Conservation (phyloP, 805 yeast genomes). For the Limtongia smithiae region DNA sequence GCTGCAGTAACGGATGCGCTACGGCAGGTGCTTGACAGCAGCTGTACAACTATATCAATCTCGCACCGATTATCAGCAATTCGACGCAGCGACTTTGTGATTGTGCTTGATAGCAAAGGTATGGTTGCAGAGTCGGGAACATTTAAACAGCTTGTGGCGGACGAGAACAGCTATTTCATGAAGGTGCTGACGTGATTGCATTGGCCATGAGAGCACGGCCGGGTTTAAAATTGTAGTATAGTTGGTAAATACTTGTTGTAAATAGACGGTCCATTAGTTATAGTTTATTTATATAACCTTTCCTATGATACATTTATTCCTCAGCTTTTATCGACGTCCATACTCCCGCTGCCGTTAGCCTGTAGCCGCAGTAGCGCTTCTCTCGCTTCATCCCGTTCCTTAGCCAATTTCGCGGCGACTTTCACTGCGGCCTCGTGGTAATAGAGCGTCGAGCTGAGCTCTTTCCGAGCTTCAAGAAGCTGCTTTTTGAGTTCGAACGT, state of each 20-base stretch:
- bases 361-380: slow-evolving; percentile 43
- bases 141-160: slow-evolving; percentile 42
- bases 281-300: too few relatives aligned
- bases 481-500: slow-evolving; percentile 74
- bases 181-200: slow-evolving; percentile 14
- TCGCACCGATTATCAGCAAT: slow-evolving; percentile 70
- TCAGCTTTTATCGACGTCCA: too few relatives aligned
- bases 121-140: slow-evolving; percentile 51
- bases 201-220: too few relatives aligned
- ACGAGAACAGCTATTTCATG: slow-evolving; percentile 32
- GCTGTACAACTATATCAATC: slow-evolving; percentile 67
- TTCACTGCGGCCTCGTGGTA: slow-evolving; percentile 86
- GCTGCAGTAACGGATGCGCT: slow-evolving; percentile 60
- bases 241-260: too few relatives aligned
- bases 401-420: slow-evolving; percentile 70
- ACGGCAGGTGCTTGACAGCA: slow-evolving; percentile 46
- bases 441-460: slow-evolving; percentile 70
- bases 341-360: too few relatives aligned
- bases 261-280: too few relatives aligned
- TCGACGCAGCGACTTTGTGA: slow-evolving; percentile 49
- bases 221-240: too few relatives aligned
- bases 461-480: slow-evolving; percentile 59
- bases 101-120: slow-evolving; percentile 52
- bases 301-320: too few relatives aligned
- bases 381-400: slow-evolving; percentile 70